A percentile compares a stretch with the other conserved stretches of the same genome.
Conservation (phyloP, 139 green algal species). For the Desmodesmus armatus region DNA sequence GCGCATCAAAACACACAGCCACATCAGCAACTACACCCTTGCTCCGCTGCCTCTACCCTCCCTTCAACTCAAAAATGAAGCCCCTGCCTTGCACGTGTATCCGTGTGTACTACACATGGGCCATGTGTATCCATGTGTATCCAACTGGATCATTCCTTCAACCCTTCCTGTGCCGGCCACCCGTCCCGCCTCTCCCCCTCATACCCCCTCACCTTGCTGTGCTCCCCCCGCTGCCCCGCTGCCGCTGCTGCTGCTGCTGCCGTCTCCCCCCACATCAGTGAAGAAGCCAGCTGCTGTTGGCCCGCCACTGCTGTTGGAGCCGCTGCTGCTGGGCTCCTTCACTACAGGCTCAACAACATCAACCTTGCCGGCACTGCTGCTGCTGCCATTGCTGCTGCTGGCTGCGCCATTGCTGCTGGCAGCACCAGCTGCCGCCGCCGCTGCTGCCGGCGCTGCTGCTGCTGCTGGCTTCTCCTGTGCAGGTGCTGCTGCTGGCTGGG, state of each 20-base stretch:
- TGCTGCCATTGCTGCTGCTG: slow-evolving; percentile 14
- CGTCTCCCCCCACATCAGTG: slow-evolving; percentile 45
- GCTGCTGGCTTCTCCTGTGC: neutral
- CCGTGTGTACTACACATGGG: too few relatives aligned
- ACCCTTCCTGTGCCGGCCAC: too few relatives aligned
- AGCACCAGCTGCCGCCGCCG: slow-evolving; percentile 10
- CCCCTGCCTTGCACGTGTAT: too few relatives aligned
- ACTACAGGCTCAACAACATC: slow-evolving; percentile 53
- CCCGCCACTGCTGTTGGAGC: slow-evolving; percentile 11
- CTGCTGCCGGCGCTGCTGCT: neutral
- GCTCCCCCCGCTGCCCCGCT: neutral
- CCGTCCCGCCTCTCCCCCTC: too few relatives aligned
- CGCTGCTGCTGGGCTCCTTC: slow-evolving; percentile 61
- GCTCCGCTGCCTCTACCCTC: too few relatives aligned
- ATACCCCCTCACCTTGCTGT: slow-evolving; percentile 5
- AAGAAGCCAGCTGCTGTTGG: slow-evolving; percentile 44
- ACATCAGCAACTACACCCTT: too few relatives aligned
- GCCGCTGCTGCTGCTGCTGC: slow-evolving; percentile 11
- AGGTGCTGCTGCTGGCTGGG: neutral
- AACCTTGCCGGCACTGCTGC: slow-evolving; percentile 20
- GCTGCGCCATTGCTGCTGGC: slow-evolving; percentile 4
- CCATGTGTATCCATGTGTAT: too few relatives aligned
- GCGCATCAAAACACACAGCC: too few relatives aligned
- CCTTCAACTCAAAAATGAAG: too few relatives aligned
- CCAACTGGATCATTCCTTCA: too few relatives aligned